phyloP scores from a whole-genome alignment of 768 basidiomycete genomes.

The Rhodocollybia butyracea region DNA sequence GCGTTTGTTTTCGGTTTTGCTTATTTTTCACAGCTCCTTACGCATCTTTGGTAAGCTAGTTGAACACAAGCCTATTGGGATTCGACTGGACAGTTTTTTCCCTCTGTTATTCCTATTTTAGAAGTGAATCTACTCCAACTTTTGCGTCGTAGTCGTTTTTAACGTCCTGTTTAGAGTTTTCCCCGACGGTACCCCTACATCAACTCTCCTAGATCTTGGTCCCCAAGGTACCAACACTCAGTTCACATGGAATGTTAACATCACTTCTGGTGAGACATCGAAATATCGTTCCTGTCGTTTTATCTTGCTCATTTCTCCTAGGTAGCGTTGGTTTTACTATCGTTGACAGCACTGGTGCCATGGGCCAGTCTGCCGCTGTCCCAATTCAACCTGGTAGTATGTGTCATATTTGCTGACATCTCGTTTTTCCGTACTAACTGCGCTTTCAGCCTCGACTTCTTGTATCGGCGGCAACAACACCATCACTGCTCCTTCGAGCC shows the following conservation, averaged over 20 bases:
- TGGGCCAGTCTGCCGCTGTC: slow-evolving; percentile 51
- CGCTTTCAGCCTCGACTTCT: slow-evolving; percentile 27
- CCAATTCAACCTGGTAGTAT: slow-evolving; percentile 45
- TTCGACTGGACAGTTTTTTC: not conserved
- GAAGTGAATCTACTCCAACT: slow-evolving; percentile 33
- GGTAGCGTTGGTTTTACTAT: slow-evolving; percentile 57
- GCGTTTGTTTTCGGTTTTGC: slow-evolving; percentile 11
- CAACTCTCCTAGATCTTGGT: slow-evolving; percentile 44
- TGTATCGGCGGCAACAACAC: slow-evolving; percentile 28
- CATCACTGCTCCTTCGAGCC: slow-evolving; percentile 15
- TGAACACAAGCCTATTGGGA: not conserved
- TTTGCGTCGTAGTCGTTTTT: not conserved
- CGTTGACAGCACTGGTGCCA: slow-evolving; percentile 54
- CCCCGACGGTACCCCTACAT: slow-evolving; percentile 45
- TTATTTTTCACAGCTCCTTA: slow-evolving; percentile 46
- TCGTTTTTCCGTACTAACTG: not conserved
- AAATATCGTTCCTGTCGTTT: not conserved
- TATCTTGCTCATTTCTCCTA: slow-evolving; percentile 14
- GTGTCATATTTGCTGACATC: slow-evolving; percentile 16
- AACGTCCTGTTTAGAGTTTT: slow-evolving; percentile 40
- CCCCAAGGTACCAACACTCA: slow-evolving; percentile 33
- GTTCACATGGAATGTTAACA: slow-evolving; percentile 57
- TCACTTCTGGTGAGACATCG: slow-evolving; percentile 38
- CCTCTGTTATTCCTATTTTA: not conserved
- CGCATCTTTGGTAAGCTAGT: slow-evolving; percentile 55